These are phyloP conservation scores for Venturia effusa DNA, from an alignment of 2,329 filamentous ascomycete species.

Conservation along the genomic window DNA sequence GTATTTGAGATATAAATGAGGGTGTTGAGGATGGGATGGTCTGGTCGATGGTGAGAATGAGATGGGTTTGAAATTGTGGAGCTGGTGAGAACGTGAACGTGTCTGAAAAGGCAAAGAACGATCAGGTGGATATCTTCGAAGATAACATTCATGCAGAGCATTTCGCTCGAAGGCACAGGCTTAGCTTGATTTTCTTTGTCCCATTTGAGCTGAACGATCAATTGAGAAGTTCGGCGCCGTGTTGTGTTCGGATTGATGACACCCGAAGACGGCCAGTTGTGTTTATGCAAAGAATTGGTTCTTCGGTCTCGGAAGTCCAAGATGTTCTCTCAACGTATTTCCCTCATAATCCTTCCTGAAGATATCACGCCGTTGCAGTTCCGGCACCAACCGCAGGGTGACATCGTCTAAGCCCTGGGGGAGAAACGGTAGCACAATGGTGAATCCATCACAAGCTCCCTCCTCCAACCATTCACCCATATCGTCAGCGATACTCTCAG, in stretches of 20 bases:
- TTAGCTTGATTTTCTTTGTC: neutral
- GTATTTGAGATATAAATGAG: too few species aligned
- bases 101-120: neutral
- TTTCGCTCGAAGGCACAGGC: neutral
- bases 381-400: conserved; percentile 48
- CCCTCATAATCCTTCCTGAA: conserved; percentile 40
- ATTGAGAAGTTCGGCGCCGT: neutral
- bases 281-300: conserved; percentile 24
- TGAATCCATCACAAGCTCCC: conserved; percentile 42
- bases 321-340: conserved; percentile 42
- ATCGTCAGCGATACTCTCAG: conserved; percentile 39
- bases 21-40: too few species aligned
- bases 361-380: conserved; percentile 44
- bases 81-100: neutral
- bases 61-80: neutral
- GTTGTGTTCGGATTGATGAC: neutral
- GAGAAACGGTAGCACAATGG: conserved; percentile 39
- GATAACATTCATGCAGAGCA: neutral
- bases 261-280: neutral
- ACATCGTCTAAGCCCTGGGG: conserved; percentile 47
- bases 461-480: conserved; percentile 37
- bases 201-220: neutral
- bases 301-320: conserved; percentile 39
- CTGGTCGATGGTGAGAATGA: neutral
- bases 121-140: neutral